Evolutionary conservation across 2,329 filamentous ascomycete genomes (phyloP), one percentile per base, ranked within the genome.

Genomic region (Aspergillus hiratsukae): DNA sequence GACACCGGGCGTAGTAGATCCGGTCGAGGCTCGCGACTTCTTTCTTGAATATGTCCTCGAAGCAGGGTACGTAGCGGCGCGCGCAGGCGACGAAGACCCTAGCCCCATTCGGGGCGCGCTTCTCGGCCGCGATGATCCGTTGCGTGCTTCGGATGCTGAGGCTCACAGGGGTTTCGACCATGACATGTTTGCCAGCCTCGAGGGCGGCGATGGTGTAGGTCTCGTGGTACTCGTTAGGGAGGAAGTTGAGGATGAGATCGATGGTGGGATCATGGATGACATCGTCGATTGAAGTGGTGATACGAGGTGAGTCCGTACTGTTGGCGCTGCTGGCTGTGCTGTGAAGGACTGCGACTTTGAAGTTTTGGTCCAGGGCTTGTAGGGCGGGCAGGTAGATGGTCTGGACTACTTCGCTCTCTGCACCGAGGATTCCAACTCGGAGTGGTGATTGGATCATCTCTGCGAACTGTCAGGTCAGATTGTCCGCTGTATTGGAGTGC

Each of bases 51-150:
- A 81, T 78, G 25, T 81, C 75, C 0, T 75, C 69, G 59, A 86
- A 86, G 0, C 78, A 76, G 0, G 80, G 70, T 0, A 85, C 83
- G 62, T 86, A 85, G n/a, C 84, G 76, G 21, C 85, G 74, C 76
- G 84, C 85, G 54, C 82, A 84, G 1, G 83, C 83, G 0, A 87
- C 81, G 63, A 87, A 83, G 1, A 85, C 76, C 29, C 68, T 74
- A 4, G 71, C 72, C 0, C 75, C 78, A 2, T 70, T 66, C 29
- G 58, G 55, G 0, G 76, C 75, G 1, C 57, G 62, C 19, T 69
- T 67, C 64, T 85, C 80, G 0, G 83, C 83, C 0, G 72, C 77
- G 29, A 80, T 69, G 23, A 87, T 78, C 0, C 70, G 65, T 27
- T 79, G 69, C 0, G 79, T 71, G 49, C 79, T 78, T 2, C 71